Base-by-base conservation (phyloP, 805 yeast species). In the Lachancea kluyveri region DNA sequence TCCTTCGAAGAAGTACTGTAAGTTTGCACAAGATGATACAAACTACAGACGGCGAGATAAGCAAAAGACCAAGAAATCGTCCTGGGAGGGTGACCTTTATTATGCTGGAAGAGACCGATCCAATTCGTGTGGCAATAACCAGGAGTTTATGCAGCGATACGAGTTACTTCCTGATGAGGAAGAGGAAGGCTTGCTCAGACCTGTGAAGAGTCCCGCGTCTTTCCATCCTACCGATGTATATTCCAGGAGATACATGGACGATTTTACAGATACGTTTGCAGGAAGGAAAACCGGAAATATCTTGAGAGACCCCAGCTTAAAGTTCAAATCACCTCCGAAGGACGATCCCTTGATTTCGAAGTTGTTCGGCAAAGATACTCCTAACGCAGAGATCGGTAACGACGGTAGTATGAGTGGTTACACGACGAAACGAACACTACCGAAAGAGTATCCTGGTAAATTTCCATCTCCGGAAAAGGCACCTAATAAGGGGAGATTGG, bases 1-100 rank as follows among this genome's bases (percentile, higher is more conserved):
- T 3, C 60, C 60, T 14, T 49, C 53, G 3, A 43, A 45, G 27
- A 52, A 50, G 31, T 54, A 50, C 29, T 44, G 37, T 24, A 48
- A 46, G 20, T 40, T 39, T 28, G 40, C 51, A 1, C 53, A 50
- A 30, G 52, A 48, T 29, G 56, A 52, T 31, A 48, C 54, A 8
- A 48, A 48, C 32, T 43, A 45, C 22, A 41, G 30, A 21, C 33
- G 31, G 21, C 26, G 27, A 6, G 15, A 21, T 4, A 14, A 21
- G 12, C 20, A 31, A 9, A 22, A 19, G 19, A 24, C n/a, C n/a
- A n/a, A n/a, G n/a, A n/a, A n/a, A n/a, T n/a, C n/a, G 13, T n/a
- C 24, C 7, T 18, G 35, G 36, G 28, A 21, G 14, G 25, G 38
- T 16, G 5, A 17, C 28, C 13, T 17, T 17, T 17, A 20, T 17